Evolutionary conservation across 1,139 yeast species (phyloP).

Genomic region (Geotrichum restrictum): DNA sequence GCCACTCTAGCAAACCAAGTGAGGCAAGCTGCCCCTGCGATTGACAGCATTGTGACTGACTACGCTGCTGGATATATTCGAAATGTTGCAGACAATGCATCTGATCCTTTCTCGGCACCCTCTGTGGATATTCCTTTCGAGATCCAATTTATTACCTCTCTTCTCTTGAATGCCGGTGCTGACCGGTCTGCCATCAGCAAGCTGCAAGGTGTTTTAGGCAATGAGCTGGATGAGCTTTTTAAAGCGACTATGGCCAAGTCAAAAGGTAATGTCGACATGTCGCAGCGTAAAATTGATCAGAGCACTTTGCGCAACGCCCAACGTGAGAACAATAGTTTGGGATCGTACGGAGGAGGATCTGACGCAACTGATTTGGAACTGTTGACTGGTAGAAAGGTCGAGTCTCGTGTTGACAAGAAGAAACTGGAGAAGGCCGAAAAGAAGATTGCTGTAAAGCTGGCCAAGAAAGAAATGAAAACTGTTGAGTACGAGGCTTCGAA

Average conservation of each 20-base stretch:
- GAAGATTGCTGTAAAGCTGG: conserved; percentile 93
- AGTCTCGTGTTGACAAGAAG: conserved; percentile 91
- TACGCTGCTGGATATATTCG: conserved; percentile 87
- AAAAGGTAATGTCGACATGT: conserved; percentile 56
- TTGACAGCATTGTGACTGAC: conserved; percentile 87
- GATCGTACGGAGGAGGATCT: conserved; percentile 42
- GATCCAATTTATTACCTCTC: conserved; percentile 56
- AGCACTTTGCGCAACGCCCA: conserved; percentile 40
- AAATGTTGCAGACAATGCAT: conserved; percentile 68
- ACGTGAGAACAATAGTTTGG: conserved; percentile 32
- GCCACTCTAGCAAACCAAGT: conserved; percentile 42
- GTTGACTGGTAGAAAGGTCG: conserved; percentile 86
- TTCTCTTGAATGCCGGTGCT: conserved; percentile 82
- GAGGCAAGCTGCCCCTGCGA: conserved; percentile 82
- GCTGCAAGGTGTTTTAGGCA: conserved; percentile 46
- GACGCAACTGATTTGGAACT: conserved; percentile 76
- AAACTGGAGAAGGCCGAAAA: conserved; percentile 95
- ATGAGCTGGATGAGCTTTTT: conserved; percentile 53
- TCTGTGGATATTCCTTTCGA: conserved; percentile 59
- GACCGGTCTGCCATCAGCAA: conserved; percentile 48
- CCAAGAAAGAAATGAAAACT: conserved; percentile 64
- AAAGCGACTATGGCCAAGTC: conserved; percentile 59
- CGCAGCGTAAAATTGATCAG: conserved; percentile 61
- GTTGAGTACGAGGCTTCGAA: conserved; percentile 86
- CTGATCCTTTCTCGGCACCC: conserved; percentile 71